These are phyloP conservation scores for Streptanthus diversifolius DNA, from an alignment of 345 rosid species.

Conservation along the genomic window DNA sequence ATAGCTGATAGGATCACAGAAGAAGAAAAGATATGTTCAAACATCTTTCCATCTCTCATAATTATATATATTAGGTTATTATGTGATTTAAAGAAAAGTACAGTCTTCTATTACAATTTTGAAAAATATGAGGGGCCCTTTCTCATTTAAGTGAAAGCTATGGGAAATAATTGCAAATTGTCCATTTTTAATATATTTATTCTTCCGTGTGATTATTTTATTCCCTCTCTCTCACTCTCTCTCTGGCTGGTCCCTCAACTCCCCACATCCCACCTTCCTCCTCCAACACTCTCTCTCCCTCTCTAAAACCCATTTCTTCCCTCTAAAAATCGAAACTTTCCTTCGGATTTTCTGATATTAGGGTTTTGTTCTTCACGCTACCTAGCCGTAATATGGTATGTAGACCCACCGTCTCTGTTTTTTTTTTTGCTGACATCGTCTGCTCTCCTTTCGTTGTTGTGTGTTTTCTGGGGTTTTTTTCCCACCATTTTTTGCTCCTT, in stretches of 20 bases:
- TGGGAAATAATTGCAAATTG: not conserved
- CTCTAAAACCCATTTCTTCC: slow-evolving; percentile 13
- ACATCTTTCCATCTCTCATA: not conserved
- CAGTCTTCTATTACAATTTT: not conserved
- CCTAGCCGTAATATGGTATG: slow-evolving; percentile 6
- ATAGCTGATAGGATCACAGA: not conserved
- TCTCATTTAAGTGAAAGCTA: not conserved
- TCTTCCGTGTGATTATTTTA: slow-evolving; percentile 10
- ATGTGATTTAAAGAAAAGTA: not conserved
- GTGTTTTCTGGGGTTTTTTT: not conserved
- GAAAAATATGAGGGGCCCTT: not conserved
- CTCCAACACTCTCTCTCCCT: not conserved
- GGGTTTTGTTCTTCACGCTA: not conserved
- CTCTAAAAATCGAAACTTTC: slow-evolving; percentile 20
- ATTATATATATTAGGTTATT: not conserved
- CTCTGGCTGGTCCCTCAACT: slow-evolving; percentile 21
- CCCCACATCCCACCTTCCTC: slow-evolving; percentile 21
- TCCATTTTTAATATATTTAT: not conserved
- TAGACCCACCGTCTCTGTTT: not conserved
- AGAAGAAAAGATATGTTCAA: not conserved
- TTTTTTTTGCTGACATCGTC: not conserved
- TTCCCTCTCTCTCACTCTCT: not conserved
- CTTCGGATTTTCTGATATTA: not conserved
- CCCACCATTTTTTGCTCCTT: not conserved
- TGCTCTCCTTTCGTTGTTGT: not conserved